phyloP scores from a whole-genome alignment of 2,329 filamentous ascomycete species.

The Botrytis byssoidea region DNA sequence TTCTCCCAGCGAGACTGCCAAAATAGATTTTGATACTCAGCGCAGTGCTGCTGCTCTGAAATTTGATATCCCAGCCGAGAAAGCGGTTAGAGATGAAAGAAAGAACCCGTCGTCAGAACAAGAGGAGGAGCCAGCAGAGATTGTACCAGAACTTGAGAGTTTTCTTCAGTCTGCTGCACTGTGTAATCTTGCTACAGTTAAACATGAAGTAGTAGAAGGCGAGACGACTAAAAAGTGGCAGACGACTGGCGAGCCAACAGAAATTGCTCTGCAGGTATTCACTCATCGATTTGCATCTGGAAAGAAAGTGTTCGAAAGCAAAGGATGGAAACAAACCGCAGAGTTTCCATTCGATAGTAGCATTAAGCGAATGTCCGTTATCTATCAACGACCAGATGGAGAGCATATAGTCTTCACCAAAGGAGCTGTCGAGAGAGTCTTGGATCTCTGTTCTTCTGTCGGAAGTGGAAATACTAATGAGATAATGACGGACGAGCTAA shows the following conservation, averaged over 20 bases:
- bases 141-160: slow-evolving; percentile 49
- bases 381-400: slow-evolving; percentile 51
- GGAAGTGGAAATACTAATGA: slow-evolving; percentile 44
- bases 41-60: slow-evolving; percentile 59
- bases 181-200: slow-evolving; percentile 61
- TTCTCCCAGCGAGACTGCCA: slow-evolving; percentile 40
- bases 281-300: slow-evolving; percentile 63
- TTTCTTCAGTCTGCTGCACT: slow-evolving; percentile 61
- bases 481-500: slow-evolving; percentile 52
- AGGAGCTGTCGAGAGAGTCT: slow-evolving; percentile 67
- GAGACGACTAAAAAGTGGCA: slow-evolving; percentile 55
- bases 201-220: slow-evolving; percentile 63
- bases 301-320: slow-evolving; percentile 48
- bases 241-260: slow-evolving; percentile 65
- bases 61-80: slow-evolving; percentile 45
- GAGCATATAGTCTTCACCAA: slow-evolving; percentile 56
- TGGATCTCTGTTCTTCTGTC: slow-evolving; percentile 59
- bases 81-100: slow-evolving; percentile 39
- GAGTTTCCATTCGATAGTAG: slow-evolving; percentile 74
- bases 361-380: slow-evolving; percentile 75
- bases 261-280: slow-evolving; percentile 74
- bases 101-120: slow-evolving; percentile 30
- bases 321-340: slow-evolving; percentile 57
- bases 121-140: slow-evolving; percentile 29
- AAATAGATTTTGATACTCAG: slow-evolving; percentile 58